phyloP scores from a whole-genome alignment of 2,329 filamentous ascomycete species.

The Bretziella fagacearum region DNA sequence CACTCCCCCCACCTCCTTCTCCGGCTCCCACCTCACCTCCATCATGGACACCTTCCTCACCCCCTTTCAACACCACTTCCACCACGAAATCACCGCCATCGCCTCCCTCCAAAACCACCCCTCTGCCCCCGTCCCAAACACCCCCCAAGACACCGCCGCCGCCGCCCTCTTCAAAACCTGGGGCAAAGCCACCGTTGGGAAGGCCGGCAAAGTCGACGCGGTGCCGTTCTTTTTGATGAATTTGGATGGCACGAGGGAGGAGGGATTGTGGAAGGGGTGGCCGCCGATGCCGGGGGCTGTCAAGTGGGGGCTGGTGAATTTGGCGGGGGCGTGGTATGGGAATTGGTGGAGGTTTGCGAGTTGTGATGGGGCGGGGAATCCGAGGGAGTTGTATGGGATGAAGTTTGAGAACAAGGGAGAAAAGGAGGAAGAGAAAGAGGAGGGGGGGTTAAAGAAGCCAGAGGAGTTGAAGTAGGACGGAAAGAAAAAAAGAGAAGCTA shows the following conservation, averaged over 20 bases:
- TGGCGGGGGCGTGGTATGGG: conserved; percentile 38
- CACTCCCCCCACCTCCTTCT: conserved; percentile 26
- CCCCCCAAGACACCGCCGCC: conserved; percentile 30
- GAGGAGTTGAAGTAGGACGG: neutral
- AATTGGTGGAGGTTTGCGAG: conserved; percentile 49
- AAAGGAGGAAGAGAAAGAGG: neutral
- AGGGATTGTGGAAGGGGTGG: conserved; percentile 43
- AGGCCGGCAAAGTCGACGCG: conserved; percentile 40
- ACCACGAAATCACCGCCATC: conserved; percentile 37
- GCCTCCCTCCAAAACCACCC: conserved; percentile 32
- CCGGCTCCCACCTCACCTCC: conserved; percentile 27
- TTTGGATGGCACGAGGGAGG: conserved; percentile 41
- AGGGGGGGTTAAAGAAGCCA: neutral
- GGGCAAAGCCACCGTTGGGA: conserved; percentile 47
- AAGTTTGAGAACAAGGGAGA: conserved; percentile 1
- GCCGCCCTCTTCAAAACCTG: conserved; percentile 38
- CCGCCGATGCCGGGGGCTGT: conserved; percentile 46
- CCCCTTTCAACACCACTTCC: conserved; percentile 37
- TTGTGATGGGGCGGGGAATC: conserved; percentile 36
- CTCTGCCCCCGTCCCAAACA: conserved; percentile 31
- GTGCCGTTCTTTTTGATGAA: conserved; percentile 50
- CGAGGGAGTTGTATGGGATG: conserved; percentile 34
- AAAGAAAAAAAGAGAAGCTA: too few relatives aligned
- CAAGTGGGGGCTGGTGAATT: conserved; percentile 41
- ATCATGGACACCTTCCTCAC: conserved; percentile 35